A percentile compares a stretch with the other conserved stretches of the same genome.
These are phyloP conservation scores for Malassezia brasiliensis DNA, from an alignment of 1,284 basidiomycete genomes.

Conservation along the genomic window DNA sequence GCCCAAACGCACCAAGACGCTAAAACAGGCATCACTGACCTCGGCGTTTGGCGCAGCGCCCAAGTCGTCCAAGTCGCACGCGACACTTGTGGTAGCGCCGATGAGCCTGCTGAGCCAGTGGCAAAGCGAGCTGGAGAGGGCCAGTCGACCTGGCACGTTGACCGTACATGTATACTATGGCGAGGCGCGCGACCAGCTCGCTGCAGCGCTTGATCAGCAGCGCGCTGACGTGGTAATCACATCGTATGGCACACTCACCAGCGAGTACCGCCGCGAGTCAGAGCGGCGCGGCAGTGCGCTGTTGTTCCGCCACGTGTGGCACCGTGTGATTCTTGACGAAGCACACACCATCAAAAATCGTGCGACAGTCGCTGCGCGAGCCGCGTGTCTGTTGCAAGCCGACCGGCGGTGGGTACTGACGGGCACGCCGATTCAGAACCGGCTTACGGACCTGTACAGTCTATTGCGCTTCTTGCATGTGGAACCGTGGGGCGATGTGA, in stretches of 20 bases:
- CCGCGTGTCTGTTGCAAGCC: conserved; percentile 72
- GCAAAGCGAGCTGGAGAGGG: conserved; percentile 68
- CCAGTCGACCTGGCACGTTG: conserved; percentile 55
- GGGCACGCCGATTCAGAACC: conserved; percentile 89
- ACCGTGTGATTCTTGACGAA: conserved; percentile 57
- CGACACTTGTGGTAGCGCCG: conserved; percentile 84
- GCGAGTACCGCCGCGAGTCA: conserved; percentile 32
- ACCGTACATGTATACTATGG: conserved; percentile 63
- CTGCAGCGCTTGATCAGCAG: conserved; percentile 55
- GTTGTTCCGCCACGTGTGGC: conserved; percentile 41
- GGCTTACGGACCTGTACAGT: conserved; percentile 71
- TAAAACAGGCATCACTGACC: conserved; percentile 30
- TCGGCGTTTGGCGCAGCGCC: conserved; percentile 26
- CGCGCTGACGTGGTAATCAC: conserved; percentile 67
- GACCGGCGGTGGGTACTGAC: conserved; percentile 82
- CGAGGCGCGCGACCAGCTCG: conserved; percentile 65
- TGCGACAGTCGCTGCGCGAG: conserved; percentile 76
- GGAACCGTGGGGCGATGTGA: conserved; percentile 63
- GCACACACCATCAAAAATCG: conserved; percentile 92
- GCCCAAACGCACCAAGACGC: conserved; percentile 6
- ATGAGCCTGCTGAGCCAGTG: conserved; percentile 84
- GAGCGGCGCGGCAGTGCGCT: conserved; percentile 25
- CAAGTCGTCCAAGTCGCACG: conserved; percentile 20
- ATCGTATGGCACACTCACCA: conserved; percentile 60
- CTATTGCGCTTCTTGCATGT: conserved; percentile 62